Evolutionary conservation across 2,329 filamentous ascomycete genomes (phyloP), one percentile per base, ranked within the genome.

Genomic region (Aspergillus amoenus): DNA sequence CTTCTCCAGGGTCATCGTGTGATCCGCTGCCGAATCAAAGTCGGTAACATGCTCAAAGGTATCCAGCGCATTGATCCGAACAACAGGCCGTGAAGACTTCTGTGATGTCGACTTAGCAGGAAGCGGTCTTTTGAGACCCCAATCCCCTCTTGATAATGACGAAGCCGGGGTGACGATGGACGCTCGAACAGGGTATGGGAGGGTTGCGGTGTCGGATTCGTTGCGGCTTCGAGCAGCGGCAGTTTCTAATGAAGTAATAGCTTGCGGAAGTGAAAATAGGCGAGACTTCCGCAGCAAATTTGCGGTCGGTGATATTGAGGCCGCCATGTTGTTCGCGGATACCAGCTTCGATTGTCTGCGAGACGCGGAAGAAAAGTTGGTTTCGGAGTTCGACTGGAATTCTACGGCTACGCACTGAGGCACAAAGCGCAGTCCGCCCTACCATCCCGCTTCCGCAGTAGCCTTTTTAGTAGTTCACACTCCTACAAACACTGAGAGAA

Each of bases 31-130:
- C 39, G 90, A 92, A 61, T 86, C 82, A 75, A 92, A 97, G 69
- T 97, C 92, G 69, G 93, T 96, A 64, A 97, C 83, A 72, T 92
- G 89, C 75, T 97, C 92, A 65, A 87, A 84, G 2, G 91, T 90
- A 78, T 97, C 93, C 62, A 96, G 82, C 59, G 88, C 83, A 67
- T 86, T 87, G 64, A 97, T 78, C 62, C 90, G 85, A 53, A 96
- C 83, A 49, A 90, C 80, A 9, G 92, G 90, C n/a, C 86, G 87
- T 44, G 75, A 78, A 6, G 87, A 85, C 6, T 86, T 86, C 53
- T 85, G 84, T 18, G 86, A 84, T 5, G 91, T 93, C 3, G 88
- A 87, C 71, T 88, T 88, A 8, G 88, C 77, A 1, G 93, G 93
- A 5, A 97, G 80, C 1, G 91, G 82, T 55, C 93, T 82, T 78